Percentiles rank a stretch among this genome's conserved stretches.
phyloP scores from a whole-genome alignment of 2,329 filamentous ascomycete species.

The Tolypocladium inflatum region DNA sequence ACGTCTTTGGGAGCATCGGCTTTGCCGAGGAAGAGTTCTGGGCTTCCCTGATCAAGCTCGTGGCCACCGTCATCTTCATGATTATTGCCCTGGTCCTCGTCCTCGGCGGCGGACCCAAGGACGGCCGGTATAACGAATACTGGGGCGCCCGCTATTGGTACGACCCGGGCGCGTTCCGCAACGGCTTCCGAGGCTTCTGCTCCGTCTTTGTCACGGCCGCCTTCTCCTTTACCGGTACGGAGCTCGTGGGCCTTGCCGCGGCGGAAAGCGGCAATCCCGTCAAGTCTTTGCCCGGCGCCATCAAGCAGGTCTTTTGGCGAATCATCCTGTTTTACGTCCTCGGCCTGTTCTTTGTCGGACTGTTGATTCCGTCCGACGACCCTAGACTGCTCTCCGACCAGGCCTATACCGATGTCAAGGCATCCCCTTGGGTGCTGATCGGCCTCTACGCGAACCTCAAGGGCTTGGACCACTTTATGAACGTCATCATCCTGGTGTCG shows the following conservation, averaged over 20 bases:
- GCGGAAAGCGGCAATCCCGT: slow-evolving; percentile 59
- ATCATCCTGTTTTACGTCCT: slow-evolving; percentile 42
- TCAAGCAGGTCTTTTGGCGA: slow-evolving; percentile 61
- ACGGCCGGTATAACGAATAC: slow-evolving; percentile 29
- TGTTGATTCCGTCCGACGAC: slow-evolving; percentile 34
- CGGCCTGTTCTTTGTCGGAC: slow-evolving; percentile 37
- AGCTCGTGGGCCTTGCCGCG: slow-evolving; percentile 60
- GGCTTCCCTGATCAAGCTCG: slow-evolving; percentile 45
- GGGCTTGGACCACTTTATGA: slow-evolving; percentile 42
- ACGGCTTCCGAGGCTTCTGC: slow-evolving; percentile 62
- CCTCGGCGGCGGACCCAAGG: slow-evolving; percentile 44
- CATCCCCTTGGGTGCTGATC: slow-evolving; percentile 42
- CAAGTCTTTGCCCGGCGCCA: slow-evolving; percentile 64
- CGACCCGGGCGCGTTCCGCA: slow-evolving; percentile 46
- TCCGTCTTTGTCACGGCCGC: slow-evolving; percentile 61
- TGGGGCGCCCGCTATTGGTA: slow-evolving; percentile 34
- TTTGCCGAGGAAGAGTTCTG: slow-evolving; percentile 48
- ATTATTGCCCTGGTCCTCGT: slow-evolving; percentile 48
- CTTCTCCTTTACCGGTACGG: slow-evolving; percentile 59
- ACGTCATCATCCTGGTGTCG: slow-evolving; percentile 42
- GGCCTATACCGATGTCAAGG: slow-evolving; percentile 30
- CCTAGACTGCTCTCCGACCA: slow-evolving; percentile 31
- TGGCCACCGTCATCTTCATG: slow-evolving; percentile 52
- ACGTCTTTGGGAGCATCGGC: slow-evolving; percentile 45
- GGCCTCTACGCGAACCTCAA: slow-evolving; percentile 35